Evolutionary conservation across 768 basidiomycete genomes (phyloP), one percentile per base, ranked within the genome.

Genomic region (Auriscalpium orientale): DNA sequence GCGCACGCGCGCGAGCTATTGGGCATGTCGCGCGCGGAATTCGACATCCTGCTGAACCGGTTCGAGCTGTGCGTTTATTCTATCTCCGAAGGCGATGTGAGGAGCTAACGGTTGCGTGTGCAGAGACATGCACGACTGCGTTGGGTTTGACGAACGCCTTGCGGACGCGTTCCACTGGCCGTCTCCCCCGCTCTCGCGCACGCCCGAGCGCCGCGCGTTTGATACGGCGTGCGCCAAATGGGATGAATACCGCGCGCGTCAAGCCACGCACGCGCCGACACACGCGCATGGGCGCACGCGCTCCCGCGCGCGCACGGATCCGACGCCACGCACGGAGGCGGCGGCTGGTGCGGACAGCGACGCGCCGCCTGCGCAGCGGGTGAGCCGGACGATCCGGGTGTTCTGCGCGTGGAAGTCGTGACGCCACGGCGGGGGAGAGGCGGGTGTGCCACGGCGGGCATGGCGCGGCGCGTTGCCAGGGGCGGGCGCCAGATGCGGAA

Each of bases 81-180:
- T 46, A 37, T 59, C 46, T 58, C 51, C 36, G n/a, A 28, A 8
- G 15, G 35, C 28, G 10, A 35, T 47, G 50, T 48, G 33, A 55
- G 45, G 58, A 40, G 46, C 46, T 22, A 12, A 4, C 33, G 49
- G 28, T 48, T 51, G 38, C 49, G 35, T 38, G 44, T 53, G 33
- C 59, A 87, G 84, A 65, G 85, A 85, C 65, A 87, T 87, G 85
- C 72, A 76, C 59, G 80, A 84, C 58, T 76, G 78, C 62, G 80
- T 80, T 60, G 72, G 72, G 8, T 65, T 83, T 7, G 73, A 74
- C 35, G 64, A 66, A 55, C 71, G 74, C 4, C 68, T 84, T 9
- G 67, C 76, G 51, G 75, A 79, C 28, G 72, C 76, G 4, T 79
- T 84, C 57, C 68, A 71, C 46, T 84, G 84, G 80, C 61, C 66